These are phyloP conservation scores for Dillenia suffruticosa DNA, from an alignment of 164 flowering plant genomes.

Conservation along the genomic window DNA sequence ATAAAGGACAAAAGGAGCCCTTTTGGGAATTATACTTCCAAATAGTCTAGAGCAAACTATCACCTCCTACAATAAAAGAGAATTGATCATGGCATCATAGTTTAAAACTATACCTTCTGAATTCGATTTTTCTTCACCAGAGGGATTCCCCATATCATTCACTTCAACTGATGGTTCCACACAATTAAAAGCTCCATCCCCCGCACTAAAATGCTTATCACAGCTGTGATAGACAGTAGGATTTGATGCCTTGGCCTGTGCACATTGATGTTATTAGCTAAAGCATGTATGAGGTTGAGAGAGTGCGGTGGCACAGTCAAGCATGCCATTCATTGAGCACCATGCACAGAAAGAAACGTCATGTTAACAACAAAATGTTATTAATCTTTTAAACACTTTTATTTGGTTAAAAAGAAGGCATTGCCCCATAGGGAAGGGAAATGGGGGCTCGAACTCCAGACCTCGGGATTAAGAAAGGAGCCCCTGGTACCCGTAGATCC, in stretches of 20 bases:
- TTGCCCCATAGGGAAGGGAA: too few species aligned
- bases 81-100: background rate
- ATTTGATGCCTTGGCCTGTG: constrained; percentile 48
- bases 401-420: too few species aligned
- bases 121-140: constrained; percentile 9
- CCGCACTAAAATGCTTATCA: constrained; percentile 39
- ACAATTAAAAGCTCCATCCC: constrained; percentile 30
- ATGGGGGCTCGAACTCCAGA: too few species aligned
- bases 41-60: background rate
- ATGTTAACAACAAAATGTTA: too few species aligned
- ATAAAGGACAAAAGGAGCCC: background rate
- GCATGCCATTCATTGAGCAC: too few species aligned
- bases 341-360: too few species aligned
- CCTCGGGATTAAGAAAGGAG: too few species aligned
- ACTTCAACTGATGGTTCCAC: constrained; percentile 13
- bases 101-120: constrained; percentile 26
- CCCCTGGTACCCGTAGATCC: too few species aligned
- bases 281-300: too few species aligned
- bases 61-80: background rate
- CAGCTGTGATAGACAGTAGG: constrained; percentile 56
- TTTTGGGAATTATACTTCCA: background rate
- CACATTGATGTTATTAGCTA: background rate
- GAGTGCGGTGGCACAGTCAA: too few species aligned
- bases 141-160: constrained; percentile 6
- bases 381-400: too few species aligned